Conservation (phyloP, 2,329 filamentous ascomycete genomes). For the Diaporthe citrichinensis region DNA sequence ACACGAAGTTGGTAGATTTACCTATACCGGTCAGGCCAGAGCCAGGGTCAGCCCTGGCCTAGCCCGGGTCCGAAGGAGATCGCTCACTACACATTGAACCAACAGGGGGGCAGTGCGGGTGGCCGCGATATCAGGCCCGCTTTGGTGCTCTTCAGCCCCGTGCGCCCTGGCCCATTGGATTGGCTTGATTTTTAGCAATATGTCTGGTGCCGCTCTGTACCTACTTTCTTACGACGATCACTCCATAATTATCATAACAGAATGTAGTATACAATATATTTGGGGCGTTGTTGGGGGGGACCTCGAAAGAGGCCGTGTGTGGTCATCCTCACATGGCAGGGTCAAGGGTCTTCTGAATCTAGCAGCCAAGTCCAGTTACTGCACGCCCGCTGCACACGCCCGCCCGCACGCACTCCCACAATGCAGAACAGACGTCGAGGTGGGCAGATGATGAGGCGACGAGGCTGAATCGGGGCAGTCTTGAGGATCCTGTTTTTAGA, state of each 20-base stretch:
- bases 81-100: background rate
- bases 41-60: constrained; percentile 18
- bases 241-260: background rate
- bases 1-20: background rate
- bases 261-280: too few relatives aligned
- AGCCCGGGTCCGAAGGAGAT: background rate
- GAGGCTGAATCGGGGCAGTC: constrained; percentile 6
- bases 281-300: too few relatives aligned
- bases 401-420: background rate
- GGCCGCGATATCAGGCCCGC: constrained; percentile 19
- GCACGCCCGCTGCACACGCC: background rate
- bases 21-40: background rate
- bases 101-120: background rate
- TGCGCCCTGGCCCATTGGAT: background rate
- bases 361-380: too few relatives aligned
- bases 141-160: background rate
- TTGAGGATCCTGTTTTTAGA: background rate
- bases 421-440: background rate
- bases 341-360: background rate
- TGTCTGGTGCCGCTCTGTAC: background rate
- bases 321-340: constrained; percentile 13
- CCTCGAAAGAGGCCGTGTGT: background rate
- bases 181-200: constrained; percentile 20
- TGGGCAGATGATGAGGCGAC: constrained; percentile 27
- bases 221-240: background rate